These are phyloP conservation scores for Solanum pinnatisectum DNA, from an alignment of 257 asterid genomes.

Conservation along the genomic window DNA sequence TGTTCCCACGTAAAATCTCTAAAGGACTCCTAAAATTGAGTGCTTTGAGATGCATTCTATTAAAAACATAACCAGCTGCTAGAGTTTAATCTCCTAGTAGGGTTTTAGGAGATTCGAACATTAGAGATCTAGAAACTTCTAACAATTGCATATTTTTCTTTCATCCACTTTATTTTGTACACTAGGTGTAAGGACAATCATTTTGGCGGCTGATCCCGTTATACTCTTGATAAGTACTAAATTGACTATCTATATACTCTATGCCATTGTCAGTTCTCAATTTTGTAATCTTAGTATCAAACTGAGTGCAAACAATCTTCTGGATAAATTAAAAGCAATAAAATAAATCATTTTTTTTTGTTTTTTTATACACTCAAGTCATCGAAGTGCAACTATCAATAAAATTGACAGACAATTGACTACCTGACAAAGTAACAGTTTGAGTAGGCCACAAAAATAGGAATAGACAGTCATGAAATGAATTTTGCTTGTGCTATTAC, in stretches of 20 bases:
- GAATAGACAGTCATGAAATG: neutral
- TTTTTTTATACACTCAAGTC: neutral
- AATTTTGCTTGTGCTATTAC: too few species aligned
- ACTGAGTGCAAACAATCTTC: neutral
- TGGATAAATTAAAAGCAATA: too few species aligned
- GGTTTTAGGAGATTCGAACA: neutral
- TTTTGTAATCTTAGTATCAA: neutral
- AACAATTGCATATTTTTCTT: neutral
- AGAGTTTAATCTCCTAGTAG: neutral
- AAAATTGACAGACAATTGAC: neutral
- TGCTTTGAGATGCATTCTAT: neutral
- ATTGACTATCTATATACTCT: neutral
- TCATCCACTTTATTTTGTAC: neutral
- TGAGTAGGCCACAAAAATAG: neutral
- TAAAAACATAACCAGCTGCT: too few species aligned
- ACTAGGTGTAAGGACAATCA: neutral
- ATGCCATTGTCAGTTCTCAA: neutral
- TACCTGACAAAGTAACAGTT: neutral
- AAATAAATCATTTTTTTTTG: too few species aligned
- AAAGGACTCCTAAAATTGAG: neutral
- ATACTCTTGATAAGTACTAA: too few species aligned
- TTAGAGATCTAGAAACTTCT: neutral
- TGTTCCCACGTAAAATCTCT: too few species aligned
- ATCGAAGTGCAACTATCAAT: neutral
- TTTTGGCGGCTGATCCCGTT: neutral